Evolutionary conservation across 805 yeast genomes (phyloP), one percentile per base, ranked within the genome.

Genomic region (Metschnikowia amazonensis): DNA sequence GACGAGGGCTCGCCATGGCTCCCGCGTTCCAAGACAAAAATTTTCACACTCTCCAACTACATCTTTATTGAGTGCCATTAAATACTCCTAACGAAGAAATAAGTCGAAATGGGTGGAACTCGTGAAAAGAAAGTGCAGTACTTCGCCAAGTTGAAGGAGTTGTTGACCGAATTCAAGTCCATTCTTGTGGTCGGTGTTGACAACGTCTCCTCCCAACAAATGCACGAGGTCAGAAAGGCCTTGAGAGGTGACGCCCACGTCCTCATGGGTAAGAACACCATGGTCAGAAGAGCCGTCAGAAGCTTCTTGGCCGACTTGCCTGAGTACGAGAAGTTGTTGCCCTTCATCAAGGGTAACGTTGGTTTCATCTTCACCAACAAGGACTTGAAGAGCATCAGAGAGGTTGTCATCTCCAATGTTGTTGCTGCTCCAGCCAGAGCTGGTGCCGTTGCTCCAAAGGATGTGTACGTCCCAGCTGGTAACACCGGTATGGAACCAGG

Each of bases 401-500:
- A 90, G 60, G 79, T 76, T 56, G 79, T 94, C 65, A 67, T 86
- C 62, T 73, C 86, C 66, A 94, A 94, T 90, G 90, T 86, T 77
- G 97, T 94, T 72, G 97, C 97, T 71, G 99, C 99, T 68, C 99
- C 99, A 77, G 99, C 99, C 69, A 90, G 90, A 80, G 95, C 99
- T 59, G 99, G 99, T 89, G 98, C 98, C 69, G 71, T 89, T 70
- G 97, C 99, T 67, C 98, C 98, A 75, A 85, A 74, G 74, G 97
- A 92, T 70, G 98, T 94, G 68, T 89, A 83, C 85, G 86, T 94
- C 63, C 95, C 95, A 72, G 98, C 98, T 66, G 95, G 96, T 77
- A 94, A 94, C 96, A 94, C 99, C 65, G 97, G 98, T 86, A 90
- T 94, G 96, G 99, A 94, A 81, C 99, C 99, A 77, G 98, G 98